Evolutionary conservation across 2,329 filamentous ascomycete species (phyloP), one percentile per base, ranked within the genome.

Genomic region (Sporothrix pallida): DNA sequence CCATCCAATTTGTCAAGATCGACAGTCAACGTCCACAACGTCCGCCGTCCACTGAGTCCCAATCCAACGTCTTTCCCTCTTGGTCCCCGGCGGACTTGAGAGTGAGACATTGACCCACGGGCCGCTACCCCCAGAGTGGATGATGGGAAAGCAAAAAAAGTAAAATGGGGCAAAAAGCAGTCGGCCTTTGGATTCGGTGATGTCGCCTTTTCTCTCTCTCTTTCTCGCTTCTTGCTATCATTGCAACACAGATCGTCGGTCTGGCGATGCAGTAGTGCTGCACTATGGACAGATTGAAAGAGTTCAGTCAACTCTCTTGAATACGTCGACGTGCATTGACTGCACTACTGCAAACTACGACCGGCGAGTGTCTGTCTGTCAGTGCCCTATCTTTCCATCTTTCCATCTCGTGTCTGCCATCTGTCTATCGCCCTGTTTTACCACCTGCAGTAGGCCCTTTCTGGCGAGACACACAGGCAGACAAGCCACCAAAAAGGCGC

Each of bases 161-260:
- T 20, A 56, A 56, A 23, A 56, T 56, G 52, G 52, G 52, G n/a
- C 52, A 37, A 37, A 37, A 37, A 37, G 31, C 31, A 20, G n/a
- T 23, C 23, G n/a, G 52, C n/a, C 7, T n/a, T 56, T 5, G 52
- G 52, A 56, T 8, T 15, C 9, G 23, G 9, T 56, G 23, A 13
- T 56, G 8, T 23, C 20, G 52, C 23, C 23, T 56, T 26, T 12
- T 56, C 26, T 12, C 23, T 58, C 20, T 26, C 3, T 26, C n/a
- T 10, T 3, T 6, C 17, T 26, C 5, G 10, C 26, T n/a, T 20
- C 44, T 31, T 62, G 13, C 26, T 44, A 20, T 63, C 26, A 60
- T n/a, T 42, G 78, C 17, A 82, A 84, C 77, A 87, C 87, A 23
- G 46, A 54, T 48, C 48, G 52, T 26, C 52, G n/a, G 10, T 48